Base-by-base conservation (phyloP, 2,329 filamentous ascomycete genomes). In the Myriosclerotinia duriaeana region DNA sequence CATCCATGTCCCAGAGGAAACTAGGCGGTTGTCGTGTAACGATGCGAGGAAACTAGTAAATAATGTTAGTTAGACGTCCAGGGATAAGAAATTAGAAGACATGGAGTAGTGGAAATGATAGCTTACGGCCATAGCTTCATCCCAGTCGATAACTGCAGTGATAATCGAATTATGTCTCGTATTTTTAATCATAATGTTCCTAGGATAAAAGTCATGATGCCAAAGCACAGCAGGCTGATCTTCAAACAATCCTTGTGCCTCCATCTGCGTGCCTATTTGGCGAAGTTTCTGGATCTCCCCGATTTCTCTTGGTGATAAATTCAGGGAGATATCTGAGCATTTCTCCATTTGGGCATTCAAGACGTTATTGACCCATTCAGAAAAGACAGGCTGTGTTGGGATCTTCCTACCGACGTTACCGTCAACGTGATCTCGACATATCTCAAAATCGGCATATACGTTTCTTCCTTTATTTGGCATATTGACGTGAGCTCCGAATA, bases 61-160 rank as follows among this genome's bases (percentile, higher is more conserved):
- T 22, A 3, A 11, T 17, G 0, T 60, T 12, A 48, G 4, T 22
- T 11, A 17, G 1, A 0, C 7, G 9, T 20, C 5, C 26, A 14
- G 3, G 17, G 46, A 36, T 11, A 11, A 12, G 6, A 8, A 9
- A 36, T 5, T 2, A 3, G 15, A 6, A 3, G 8, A 22, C 6
- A 6, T 17, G 12, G 20, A 9, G 20, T 17, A 8, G 20, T 17
- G 5, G 9, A 3, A 5, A 5, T 7, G 1, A 48, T 22, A 11
- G 26, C 58, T 50, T 40, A 50, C 58, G 11, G 44, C 44, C 14
- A 8, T 38, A 0, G 44, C 8, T 12, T 60, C 30, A 11, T 60
- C 58, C 58, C 44, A 60, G 40, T 50, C 58, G 3, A 60, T 38
- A 1, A 60, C 58, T 8, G 44, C 58, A 12, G 58, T 50, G 12